Conservation (phyloP, 768 basidiomycete species). For the Suillus sp. region DNA sequence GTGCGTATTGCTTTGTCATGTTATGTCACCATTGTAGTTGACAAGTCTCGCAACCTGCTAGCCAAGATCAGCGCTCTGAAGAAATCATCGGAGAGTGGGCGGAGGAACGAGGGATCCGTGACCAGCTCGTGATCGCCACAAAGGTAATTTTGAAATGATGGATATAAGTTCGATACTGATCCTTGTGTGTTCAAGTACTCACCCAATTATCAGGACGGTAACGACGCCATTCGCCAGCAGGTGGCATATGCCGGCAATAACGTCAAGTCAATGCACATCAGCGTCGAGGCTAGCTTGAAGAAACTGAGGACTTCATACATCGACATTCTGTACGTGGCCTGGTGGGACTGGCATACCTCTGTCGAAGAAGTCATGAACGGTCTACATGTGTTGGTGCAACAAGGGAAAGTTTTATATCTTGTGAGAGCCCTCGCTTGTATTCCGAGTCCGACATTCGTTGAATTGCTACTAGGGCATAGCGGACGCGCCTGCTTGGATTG, state of each 20-base stretch:
- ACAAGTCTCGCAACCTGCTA: constrained; percentile 11
- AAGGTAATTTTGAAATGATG: constrained; percentile 28
- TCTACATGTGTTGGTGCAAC: constrained; percentile 40
- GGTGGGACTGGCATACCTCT: constrained; percentile 41
- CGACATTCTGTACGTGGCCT: constrained; percentile 44
- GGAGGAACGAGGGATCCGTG: constrained; percentile 40
- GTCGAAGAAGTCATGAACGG: constrained; percentile 44
- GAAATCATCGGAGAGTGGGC: constrained; percentile 52
- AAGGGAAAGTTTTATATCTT: constrained; percentile 43
- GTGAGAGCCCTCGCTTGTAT: constrained; percentile 28
- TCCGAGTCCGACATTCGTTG: neutral
- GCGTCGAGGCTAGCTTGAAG: constrained; percentile 44
- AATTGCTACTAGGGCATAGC: constrained; percentile 29
- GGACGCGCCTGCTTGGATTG: constrained; percentile 41
- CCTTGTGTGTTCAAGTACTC: constrained; percentile 20
- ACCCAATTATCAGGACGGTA: constrained; percentile 21
- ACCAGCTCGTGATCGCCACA: constrained; percentile 48
- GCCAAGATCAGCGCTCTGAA: constrained; percentile 44
- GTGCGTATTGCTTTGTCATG: constrained; percentile 23
- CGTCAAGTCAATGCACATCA: constrained; percentile 44
- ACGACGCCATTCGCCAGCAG: constrained; percentile 30
- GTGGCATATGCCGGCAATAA: constrained; percentile 51
- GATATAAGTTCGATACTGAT: neutral
- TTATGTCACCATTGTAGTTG: neutral
- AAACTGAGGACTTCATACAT: constrained; percentile 49